These are phyloP conservation scores for Nemophila menziesii DNA, from an alignment of 257 asterid species.

Conservation along the genomic window DNA sequence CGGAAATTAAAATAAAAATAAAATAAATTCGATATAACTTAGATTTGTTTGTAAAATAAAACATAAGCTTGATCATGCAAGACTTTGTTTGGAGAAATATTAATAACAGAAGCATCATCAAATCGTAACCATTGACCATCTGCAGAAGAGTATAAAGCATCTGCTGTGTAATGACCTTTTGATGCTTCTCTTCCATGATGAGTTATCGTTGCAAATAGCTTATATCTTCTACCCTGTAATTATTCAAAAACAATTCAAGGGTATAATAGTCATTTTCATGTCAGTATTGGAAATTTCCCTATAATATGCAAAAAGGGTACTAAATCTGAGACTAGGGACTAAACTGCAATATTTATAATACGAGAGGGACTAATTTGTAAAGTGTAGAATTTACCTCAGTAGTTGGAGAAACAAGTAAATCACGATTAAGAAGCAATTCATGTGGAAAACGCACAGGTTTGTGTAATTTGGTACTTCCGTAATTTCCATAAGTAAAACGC, in stretches of 20 bases:
- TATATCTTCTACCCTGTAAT: slow-evolving; percentile 75
- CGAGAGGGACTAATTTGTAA: too few relatives aligned
- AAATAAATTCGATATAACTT: too few relatives aligned
- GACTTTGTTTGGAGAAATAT: slow-evolving; percentile 43
- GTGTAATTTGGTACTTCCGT: slow-evolving; percentile 80
- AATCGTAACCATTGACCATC: slow-evolving; percentile 75
- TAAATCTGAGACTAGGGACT: too few relatives aligned
- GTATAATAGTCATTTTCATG: too few relatives aligned
- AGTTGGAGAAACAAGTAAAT: slow-evolving; percentile 53
- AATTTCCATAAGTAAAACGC: slow-evolving; percentile 65
- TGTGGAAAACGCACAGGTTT: slow-evolving; percentile 71
- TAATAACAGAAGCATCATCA: slow-evolving; percentile 62
- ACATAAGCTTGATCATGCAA: slow-evolving; percentile 77
- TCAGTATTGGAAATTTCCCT: too few relatives aligned
- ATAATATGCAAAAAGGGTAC: too few relatives aligned
- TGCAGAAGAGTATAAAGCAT: slow-evolving; percentile 35
- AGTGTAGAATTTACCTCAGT: slow-evolving; percentile 42
- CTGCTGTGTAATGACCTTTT: slow-evolving; percentile 88
- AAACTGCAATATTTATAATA: too few relatives aligned
- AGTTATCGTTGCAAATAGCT: slow-evolving; percentile 72
- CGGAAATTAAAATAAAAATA: too few relatives aligned
- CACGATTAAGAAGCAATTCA: slow-evolving; percentile 58
- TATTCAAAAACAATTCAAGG: too few relatives aligned
- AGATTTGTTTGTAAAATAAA: slow-evolving; percentile 67
- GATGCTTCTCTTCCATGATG: slow-evolving; percentile 95